Conservation (phyloP, 805 yeast species). For the Priceomyces melissophilus region DNA sequence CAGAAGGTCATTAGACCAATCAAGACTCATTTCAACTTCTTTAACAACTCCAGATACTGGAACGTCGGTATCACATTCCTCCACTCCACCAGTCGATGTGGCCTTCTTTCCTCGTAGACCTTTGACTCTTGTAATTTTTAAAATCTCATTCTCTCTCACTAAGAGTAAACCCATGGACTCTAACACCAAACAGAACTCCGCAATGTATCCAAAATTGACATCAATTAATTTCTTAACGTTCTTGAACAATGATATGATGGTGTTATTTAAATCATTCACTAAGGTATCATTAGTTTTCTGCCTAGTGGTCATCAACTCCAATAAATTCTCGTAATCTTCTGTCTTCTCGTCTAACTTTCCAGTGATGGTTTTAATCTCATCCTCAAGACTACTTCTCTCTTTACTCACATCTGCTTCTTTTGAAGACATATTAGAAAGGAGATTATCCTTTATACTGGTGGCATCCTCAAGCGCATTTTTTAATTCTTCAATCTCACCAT, state of each 20-base stretch:
- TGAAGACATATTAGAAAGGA: slow-evolving; percentile 64
- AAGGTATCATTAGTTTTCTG: slow-evolving; percentile 22
- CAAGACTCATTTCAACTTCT: slow-evolving; percentile 35
- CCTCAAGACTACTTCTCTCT: slow-evolving; percentile 49
- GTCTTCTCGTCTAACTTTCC: slow-evolving; percentile 46
- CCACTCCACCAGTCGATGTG: slow-evolving; percentile 21
- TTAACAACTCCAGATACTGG: slow-evolving; percentile 41
- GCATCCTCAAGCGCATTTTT: slow-evolving; percentile 20
- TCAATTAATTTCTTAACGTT: slow-evolving; percentile 14
- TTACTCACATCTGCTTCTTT: slow-evolving; percentile 56
- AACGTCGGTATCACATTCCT: slow-evolving; percentile 28
- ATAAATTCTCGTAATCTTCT: slow-evolving; percentile 39
- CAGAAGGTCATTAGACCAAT: slow-evolving; percentile 45
- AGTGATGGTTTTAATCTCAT: slow-evolving; percentile 46
- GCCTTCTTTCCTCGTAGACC: slow-evolving; percentile 56
- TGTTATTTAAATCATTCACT: slow-evolving; percentile 22
- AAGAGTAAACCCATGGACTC: slow-evolving; percentile 78
- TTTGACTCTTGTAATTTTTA: slow-evolving; percentile 69
- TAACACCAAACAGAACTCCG: slow-evolving; percentile 52
- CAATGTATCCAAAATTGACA: slow-evolving; percentile 27
- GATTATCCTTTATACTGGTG: slow-evolving; percentile 51
- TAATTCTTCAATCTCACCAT: slow-evolving; percentile 7
- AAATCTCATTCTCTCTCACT: slow-evolving; percentile 39
- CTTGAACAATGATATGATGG: slow-evolving; percentile 14
- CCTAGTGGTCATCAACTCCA: slow-evolving; percentile 35